These are phyloP conservation scores for Phytophthora agathidicida DNA, from an alignment of 352 stramenopile species.

Conservation along the genomic window DNA sequence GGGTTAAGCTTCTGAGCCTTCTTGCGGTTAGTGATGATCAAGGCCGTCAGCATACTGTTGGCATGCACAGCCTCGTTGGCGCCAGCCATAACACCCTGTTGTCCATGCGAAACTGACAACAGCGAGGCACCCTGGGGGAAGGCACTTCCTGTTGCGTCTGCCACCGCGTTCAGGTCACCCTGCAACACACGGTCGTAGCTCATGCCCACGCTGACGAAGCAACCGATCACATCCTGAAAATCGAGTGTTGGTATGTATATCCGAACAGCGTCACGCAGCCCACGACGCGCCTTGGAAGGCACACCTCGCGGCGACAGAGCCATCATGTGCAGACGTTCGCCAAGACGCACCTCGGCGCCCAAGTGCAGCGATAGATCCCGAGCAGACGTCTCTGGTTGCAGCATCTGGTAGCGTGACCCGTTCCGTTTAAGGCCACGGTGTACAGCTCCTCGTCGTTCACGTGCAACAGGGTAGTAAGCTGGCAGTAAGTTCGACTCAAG, in stretches of 20 bases:
- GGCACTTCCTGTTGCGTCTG: constrained; percentile 54
- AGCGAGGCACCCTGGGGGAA: constrained; percentile 67
- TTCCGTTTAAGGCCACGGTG: constrained; percentile 44
- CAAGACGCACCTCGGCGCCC: constrained; percentile 55
- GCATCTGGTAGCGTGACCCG: constrained; percentile 64
- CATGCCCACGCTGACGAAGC: constrained; percentile 64
- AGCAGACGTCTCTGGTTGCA: constrained; percentile 68
- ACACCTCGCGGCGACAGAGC: constrained; percentile 63
- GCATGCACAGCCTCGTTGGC: constrained; percentile 64
- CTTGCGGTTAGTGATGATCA: constrained; percentile 85
- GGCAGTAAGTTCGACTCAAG: constrained; percentile 67
- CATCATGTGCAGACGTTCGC: constrained; percentile 82
- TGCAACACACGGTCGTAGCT: constrained; percentile 79
- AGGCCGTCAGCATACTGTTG: constrained; percentile 80
- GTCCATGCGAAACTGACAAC: constrained; percentile 65
- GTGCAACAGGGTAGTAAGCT: constrained; percentile 77
- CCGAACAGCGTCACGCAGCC: constrained; percentile 60
- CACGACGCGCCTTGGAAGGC: constrained; percentile 48
- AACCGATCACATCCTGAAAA: constrained; percentile 68
- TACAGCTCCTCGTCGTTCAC: constrained; percentile 44
- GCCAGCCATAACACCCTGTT: constrained; percentile 72
- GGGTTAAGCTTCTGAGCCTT: constrained; percentile 65
- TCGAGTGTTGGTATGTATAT: constrained; percentile 63
- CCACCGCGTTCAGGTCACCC: constrained; percentile 60
- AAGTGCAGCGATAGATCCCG: constrained; percentile 60